Percentiles rank a stretch among this genome's conserved stretches.
Evolutionary conservation across 768 basidiomycete genomes (phyloP).

Genomic region (Russula dissimulans): DNA sequence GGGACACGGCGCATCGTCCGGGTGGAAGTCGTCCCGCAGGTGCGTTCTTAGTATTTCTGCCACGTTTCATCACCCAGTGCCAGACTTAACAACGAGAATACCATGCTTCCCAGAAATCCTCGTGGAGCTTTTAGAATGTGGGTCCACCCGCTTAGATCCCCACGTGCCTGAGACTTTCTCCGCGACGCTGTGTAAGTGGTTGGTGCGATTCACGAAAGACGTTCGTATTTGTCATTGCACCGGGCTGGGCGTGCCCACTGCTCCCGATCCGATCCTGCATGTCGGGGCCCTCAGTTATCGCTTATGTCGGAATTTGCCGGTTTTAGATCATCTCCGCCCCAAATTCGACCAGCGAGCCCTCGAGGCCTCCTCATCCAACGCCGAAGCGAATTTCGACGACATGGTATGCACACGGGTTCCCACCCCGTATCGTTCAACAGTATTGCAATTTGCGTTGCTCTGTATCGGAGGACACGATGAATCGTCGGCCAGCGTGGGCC

Average conservation of each 20-base stretch:
- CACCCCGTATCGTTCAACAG: no score
- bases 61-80: no score
- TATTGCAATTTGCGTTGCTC: no score
- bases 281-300: not conserved
- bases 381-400: no score
- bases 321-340: no score
- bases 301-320: no score
- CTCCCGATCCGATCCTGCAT: constrained; percentile 20
- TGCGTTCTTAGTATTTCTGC: constrained; percentile 21
- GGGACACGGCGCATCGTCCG: constrained; percentile 52
- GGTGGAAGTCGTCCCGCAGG: constrained; percentile 64
- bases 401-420: no score
- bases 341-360: no score
- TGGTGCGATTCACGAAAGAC: constrained; percentile 29
- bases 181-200: constrained; percentile 32
- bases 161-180: constrained; percentile 11
- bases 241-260: constrained; percentile 46
- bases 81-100: not conserved
- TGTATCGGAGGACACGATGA: no score
- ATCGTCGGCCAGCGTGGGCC: no score
- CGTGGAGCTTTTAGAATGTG: constrained; percentile 17
- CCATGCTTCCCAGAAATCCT: constrained; percentile 21
- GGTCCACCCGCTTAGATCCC: not conserved
- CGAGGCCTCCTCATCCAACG: no score
- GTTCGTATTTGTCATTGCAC: constrained; percentile 68